Conservation (phyloP, 2,329 filamentous ascomycete genomes). For the Chaetomiaceae sp. region DNA sequence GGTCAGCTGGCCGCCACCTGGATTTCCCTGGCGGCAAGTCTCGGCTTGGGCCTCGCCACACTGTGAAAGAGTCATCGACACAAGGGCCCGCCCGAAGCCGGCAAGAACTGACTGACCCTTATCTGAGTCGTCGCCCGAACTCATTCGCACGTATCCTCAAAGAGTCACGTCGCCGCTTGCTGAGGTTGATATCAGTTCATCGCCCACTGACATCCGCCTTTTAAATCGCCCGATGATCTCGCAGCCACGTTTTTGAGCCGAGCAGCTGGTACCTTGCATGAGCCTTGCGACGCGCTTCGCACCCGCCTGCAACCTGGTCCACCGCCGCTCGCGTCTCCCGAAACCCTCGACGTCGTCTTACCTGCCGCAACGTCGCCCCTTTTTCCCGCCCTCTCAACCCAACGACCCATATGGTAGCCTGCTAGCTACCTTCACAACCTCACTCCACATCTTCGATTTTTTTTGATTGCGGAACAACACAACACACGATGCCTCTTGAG, state of each 20-base stretch:
- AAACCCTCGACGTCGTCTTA: conserved; percentile 3
- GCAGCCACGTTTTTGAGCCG: conserved; percentile 19
- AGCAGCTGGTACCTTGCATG: conserved; percentile 24
- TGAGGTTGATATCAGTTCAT: conserved; percentile 16
- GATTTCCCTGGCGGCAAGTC: conserved; percentile 20
- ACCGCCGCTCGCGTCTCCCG: conserved; percentile 8
- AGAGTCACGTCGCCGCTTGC: conserved; percentile 21
- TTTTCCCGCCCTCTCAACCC: conserved; percentile 6
- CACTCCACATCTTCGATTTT: no score
- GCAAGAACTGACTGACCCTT: conserved; percentile 17
- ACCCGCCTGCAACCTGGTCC: conserved; percentile 5
- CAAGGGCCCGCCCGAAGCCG: conserved; percentile 23
- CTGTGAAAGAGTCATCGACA: conserved; percentile 25
- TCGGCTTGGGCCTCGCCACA: conserved; percentile 25
- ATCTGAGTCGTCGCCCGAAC: conserved; percentile 21
- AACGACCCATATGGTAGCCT: conserved; percentile 28
- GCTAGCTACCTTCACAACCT: conserved; percentile 30
- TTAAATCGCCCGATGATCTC: conserved; percentile 16
- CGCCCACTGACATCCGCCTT: conserved; percentile 9
- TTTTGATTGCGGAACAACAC: conserved; percentile 33
- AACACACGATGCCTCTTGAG: conserved; percentile 53
- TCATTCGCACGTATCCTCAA: conserved; percentile 20
- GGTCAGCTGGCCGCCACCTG: conserved; percentile 33
- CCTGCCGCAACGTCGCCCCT: conserved; percentile 5
- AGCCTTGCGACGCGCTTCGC: conserved; percentile 13